phyloP scores from a whole-genome alignment of 1,284 basidiomycete species.

The Ustilago nuda region DNA sequence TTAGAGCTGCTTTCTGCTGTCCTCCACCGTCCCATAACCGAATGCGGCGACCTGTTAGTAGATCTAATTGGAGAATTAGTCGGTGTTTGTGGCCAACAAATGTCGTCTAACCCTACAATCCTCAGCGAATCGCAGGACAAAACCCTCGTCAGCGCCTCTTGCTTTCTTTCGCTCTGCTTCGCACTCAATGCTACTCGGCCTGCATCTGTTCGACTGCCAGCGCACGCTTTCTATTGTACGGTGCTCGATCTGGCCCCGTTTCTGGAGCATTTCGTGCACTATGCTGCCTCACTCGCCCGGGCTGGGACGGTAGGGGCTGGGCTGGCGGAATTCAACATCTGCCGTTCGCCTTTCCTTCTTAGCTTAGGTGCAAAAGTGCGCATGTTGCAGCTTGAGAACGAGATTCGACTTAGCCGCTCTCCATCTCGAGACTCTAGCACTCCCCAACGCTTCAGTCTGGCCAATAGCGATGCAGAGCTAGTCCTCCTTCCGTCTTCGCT shows the following conservation, averaged over 20 bases:
- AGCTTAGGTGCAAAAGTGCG: slow-evolving; percentile 53
- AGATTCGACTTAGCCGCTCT: slow-evolving; percentile 26
- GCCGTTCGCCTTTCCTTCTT: slow-evolving; percentile 37
- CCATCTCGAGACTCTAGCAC: neutral
- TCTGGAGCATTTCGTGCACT: slow-evolving; percentile 44
- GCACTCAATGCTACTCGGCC: slow-evolving; percentile 20
- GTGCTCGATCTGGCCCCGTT: slow-evolving; percentile 46
- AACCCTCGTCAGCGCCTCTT: slow-evolving; percentile 19
- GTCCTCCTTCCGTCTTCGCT: slow-evolving; percentile 22
- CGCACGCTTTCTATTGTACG: slow-evolving; percentile 43
- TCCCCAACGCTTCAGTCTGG: neutral
- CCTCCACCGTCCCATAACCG: neutral
- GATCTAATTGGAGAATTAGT: slow-evolving; percentile 33
- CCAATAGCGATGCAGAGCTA: slow-evolving; percentile 15
- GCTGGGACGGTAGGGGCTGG: neutral
- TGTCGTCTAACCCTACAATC: slow-evolving; percentile 36
- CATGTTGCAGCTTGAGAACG: slow-evolving; percentile 50
- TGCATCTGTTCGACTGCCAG: slow-evolving; percentile 7
- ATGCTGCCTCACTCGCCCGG: slow-evolving; percentile 18
- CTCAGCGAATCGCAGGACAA: slow-evolving; percentile 33
- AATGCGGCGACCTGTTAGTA: slow-evolving; percentile 8
- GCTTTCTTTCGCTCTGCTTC: slow-evolving; percentile 36
- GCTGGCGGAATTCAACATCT: slow-evolving; percentile 44
- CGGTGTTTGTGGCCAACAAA: slow-evolving; percentile 41
- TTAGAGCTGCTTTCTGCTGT: slow-evolving; percentile 12